phyloP scores from a whole-genome alignment of 495 filamentous ascomycete species.

The Cetradonia linearis region DNA sequence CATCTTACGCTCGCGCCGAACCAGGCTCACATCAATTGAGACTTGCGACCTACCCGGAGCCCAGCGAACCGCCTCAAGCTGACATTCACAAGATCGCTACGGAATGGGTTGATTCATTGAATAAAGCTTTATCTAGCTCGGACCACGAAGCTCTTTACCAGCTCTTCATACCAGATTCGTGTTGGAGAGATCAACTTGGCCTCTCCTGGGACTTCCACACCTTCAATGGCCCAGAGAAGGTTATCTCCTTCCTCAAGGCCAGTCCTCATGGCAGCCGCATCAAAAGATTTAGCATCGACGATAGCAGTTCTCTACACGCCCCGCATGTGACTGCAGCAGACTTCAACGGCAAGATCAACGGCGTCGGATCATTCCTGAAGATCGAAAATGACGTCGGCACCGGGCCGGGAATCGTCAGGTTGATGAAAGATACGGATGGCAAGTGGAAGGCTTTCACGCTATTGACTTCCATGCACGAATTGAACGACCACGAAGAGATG shows the following conservation, averaged over 20 bases:
- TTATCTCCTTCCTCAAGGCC: constrained; percentile 37
- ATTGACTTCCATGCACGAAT: constrained; percentile 47
- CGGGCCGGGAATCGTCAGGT: constrained; percentile 47
- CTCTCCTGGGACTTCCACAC: constrained; percentile 47
- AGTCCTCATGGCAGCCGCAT: constrained; percentile 32
- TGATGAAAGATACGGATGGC: constrained; percentile 40
- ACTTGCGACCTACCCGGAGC: constrained; percentile 24
- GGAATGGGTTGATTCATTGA: constrained; percentile 38
- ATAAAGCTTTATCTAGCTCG: constrained; percentile 33
- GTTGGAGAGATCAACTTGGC: constrained; percentile 48
- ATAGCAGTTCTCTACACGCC: constrained; percentile 33
- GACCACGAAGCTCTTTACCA: constrained; percentile 28
- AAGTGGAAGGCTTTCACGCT: constrained; percentile 58
- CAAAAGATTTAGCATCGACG: constrained; percentile 40
- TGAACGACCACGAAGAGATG: constrained; percentile 44
- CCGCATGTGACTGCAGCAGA: constrained; percentile 40
- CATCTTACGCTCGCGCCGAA: constrained; percentile 47
- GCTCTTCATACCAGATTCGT: constrained; percentile 42
- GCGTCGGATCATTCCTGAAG: constrained; percentile 35
- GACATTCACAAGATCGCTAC: constrained; percentile 40
- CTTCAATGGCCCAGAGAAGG: constrained; percentile 42
- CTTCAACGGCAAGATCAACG: constrained; percentile 30
- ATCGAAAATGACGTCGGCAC: constrained; percentile 43
- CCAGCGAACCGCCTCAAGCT: constrained; percentile 22
- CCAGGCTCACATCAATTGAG: constrained; percentile 49